These are phyloP conservation scores for Zelonia costaricensis DNA, from an alignment of 208 protist genomes.

Conservation along the genomic window DNA sequence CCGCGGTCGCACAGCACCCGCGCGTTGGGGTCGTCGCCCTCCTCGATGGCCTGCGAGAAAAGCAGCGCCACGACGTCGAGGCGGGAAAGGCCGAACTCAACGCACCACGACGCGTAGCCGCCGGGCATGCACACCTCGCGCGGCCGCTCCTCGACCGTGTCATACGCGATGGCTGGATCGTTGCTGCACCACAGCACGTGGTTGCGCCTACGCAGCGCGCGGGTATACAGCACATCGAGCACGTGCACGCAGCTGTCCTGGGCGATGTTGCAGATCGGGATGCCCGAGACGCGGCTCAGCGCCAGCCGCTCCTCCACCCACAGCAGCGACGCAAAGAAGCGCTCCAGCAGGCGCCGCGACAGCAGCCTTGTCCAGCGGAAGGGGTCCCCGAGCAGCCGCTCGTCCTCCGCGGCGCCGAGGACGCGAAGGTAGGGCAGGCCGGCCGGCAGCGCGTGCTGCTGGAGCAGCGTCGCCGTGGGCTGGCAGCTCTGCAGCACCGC, in stretches of 20 bases:
- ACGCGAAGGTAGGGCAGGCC: slow-evolving; percentile 73
- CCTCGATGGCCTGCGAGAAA: slow-evolving; percentile 90
- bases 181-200: slow-evolving; percentile 85
- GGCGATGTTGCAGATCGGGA: slow-evolving; percentile 87
- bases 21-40: slow-evolving; percentile 77
- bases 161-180: slow-evolving; percentile 67
- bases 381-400: slow-evolving; percentile 80
- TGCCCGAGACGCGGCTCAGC: slow-evolving; percentile 73
- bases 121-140: slow-evolving; percentile 80
- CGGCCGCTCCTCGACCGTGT: slow-evolving; percentile 77
- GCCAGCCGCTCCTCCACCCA: slow-evolving; percentile 87
- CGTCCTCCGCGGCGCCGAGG: slow-evolving; percentile 81
- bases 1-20: slow-evolving; percentile 79
- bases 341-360: slow-evolving; percentile 67
- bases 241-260: slow-evolving; percentile 87
- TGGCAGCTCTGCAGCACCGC: slow-evolving; percentile 76
- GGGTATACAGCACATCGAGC: slow-evolving; percentile 82
- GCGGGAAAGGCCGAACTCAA: slow-evolving; percentile 86
- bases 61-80: slow-evolving; percentile 88
- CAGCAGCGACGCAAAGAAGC: slow-evolving; percentile 75
- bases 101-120: slow-evolving; percentile 80
- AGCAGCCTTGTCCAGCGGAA: slow-evolving; percentile 83
- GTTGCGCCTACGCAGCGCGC: slow-evolving; percentile 65
- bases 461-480: slow-evolving; percentile 58
- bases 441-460: slow-evolving; percentile 60